A percentile compares a stretch with the other conserved stretches of the same genome.
Evolutionary conservation across 2,329 filamentous ascomycete species (phyloP).

Genomic region (Penicillium sp.): DNA sequence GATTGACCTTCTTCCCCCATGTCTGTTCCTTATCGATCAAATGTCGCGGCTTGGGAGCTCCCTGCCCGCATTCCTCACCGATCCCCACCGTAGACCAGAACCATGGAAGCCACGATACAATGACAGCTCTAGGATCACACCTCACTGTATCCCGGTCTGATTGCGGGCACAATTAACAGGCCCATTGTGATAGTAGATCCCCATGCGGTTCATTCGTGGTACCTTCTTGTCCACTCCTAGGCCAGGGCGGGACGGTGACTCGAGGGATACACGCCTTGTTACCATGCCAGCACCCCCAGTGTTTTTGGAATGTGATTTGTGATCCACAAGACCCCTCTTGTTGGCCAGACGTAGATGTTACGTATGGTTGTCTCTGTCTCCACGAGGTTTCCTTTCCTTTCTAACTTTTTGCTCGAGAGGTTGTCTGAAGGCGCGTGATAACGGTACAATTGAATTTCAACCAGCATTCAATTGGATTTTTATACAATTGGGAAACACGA

Average conservation of each 20-base stretch:
- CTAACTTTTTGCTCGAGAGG: neutral
- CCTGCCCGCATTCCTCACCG: conserved; percentile 17
- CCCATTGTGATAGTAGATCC: neutral
- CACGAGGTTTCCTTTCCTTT: neutral
- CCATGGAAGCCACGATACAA: conserved; percentile 17
- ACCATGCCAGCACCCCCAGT: conserved; percentile 25
- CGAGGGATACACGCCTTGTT: conserved; percentile 23
- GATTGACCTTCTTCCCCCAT: neutral
- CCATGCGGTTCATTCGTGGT: conserved; percentile 8
- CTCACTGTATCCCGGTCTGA: neutral
- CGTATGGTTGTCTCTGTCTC: neutral
- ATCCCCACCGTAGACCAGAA: conserved; percentile 15
- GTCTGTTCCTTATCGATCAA: neutral
- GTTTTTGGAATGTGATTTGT: conserved; percentile 21
- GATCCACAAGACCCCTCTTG: conserved; percentile 10
- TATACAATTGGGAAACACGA: neutral
- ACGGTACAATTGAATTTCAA: neutral
- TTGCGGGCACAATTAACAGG: neutral
- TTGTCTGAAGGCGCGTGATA: neutral
- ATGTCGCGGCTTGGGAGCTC: conserved; percentile 14
- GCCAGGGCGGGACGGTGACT: conserved; percentile 12
- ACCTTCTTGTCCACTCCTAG: conserved; percentile 1
- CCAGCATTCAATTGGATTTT: neutral
- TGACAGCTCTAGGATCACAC: conserved; percentile 16
- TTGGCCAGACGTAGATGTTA: neutral